Evolutionary conservation across 1,139 yeast genomes (phyloP), one percentile per base, ranked within the genome.

Genomic region (Casaregolazyma lundiana): DNA sequence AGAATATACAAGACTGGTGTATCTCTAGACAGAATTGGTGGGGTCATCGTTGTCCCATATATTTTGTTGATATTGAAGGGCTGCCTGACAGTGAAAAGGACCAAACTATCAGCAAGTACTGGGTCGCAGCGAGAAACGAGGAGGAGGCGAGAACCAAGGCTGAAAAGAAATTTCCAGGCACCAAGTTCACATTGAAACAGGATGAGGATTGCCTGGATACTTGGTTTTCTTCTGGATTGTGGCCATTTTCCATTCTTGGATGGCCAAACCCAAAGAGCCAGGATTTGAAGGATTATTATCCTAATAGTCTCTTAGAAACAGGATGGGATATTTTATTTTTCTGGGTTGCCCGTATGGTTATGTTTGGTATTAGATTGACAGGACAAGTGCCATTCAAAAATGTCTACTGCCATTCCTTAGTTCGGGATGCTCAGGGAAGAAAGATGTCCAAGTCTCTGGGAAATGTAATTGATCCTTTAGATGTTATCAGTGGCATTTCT

Each of bases 301-400:
- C 98, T 57, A 84, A 89, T 83, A 82, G 94, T 35, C 74, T 92
- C 81, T 76, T 92, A 63, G 98, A 92, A 72, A 92, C 98, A 45
- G 98, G 98, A 58, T 92, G 98, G 98, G 98, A 92, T 73, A 92
- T 92, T 65, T 75, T 92, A 62, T 92, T 92, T 80, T 92, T 92
- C 83, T 92, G 98, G 98, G 97, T 92, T 50, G 79, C 94, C 39
- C 82, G 98, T 72, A 92, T 92, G 98, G 84, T 92, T 55, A 78
- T 92, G 73, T 73, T 92, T 63, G 94, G 97, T 51, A 67, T 88
- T 61, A 89, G 90, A 70, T 76, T 92, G 67, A 87, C 96, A 30
- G 97, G 97, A 44, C 74, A 83, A 50, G 78, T 88, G 53, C 98
- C 98, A 51, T 92, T 92, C 76, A 84, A 80, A 60, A 97, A 92